Base-by-base conservation (phyloP, 1,284 basidiomycete genomes). In the Fistulinella staudtii region DNA sequence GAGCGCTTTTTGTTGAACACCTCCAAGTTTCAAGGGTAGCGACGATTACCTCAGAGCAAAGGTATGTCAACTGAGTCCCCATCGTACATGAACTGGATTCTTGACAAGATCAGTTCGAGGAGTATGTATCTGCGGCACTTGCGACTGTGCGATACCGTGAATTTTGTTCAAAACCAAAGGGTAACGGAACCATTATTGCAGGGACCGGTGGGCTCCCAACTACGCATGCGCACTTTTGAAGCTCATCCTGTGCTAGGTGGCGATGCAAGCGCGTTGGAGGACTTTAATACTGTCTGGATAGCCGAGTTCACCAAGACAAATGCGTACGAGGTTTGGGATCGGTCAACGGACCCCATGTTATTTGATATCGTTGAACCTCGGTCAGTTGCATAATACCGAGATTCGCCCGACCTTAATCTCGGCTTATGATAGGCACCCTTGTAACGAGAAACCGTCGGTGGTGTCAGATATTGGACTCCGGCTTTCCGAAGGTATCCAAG, bases 361-460 rank as follows among this genome's bases (percentile, higher is more conserved):
- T 97, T 97, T 60, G 93, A 97, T 63, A 87, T 96, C 41, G 77
- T 92, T 43, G 93, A 97, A 64, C 89, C 93, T 34, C 74, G 85
- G 86, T 90, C 57, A 38, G 77, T 64, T 15, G n/a, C 39, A 43
- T 25, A 20, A 31, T 18, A 10, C 2, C 9, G n/a, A 38, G 11
- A 42, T 14, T 22, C 37, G 21, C 28, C 22, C 22, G 21, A 34
- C 20, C 25, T 39, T 60, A 30, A 58, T 42, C n/a, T 27, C 11
- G 28, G 8, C 18, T 47, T 37, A 34, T 11, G 36, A 33, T 51
- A 85, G 85, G 37, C 93, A 95, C 65, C 93, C 93, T 28, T 94
- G 90, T 60, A 86, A 82, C 47, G 88, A 90, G 52, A 89, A 88
- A 60, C 85, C 87, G 0, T 87, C 85, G n/a, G 80, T 90, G 1